Evolutionary conservation across 75 land plant genomes (phyloP).

Genomic region (Selaginella tamariscina): DNA sequence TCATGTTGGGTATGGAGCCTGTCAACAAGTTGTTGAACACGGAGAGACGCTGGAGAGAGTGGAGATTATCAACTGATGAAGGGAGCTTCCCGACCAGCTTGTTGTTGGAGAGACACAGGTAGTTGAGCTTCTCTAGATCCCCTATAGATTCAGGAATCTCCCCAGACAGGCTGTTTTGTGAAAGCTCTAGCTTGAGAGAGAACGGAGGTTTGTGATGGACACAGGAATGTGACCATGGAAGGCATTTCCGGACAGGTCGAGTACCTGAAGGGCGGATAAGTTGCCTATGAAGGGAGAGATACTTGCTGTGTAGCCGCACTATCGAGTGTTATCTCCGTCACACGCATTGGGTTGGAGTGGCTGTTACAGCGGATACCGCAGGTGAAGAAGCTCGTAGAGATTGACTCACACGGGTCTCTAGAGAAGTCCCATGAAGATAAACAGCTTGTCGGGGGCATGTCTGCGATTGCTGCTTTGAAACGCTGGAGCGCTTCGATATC

Average conservation of each 20-base stretch:
- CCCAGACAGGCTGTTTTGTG: not conserved
- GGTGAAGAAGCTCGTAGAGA: constrained; percentile 35
- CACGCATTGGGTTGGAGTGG: constrained; percentile 14
- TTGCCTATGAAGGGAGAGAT: constrained; percentile 32
- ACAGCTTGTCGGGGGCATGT: constrained; percentile 41
- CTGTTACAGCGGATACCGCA: constrained; percentile 59
- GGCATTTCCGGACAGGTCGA: not conserved
- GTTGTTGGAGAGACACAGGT: constrained; percentile 14
- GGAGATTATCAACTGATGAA: not conserved
- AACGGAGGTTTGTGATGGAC: not conserved
- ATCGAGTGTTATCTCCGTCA: constrained; percentile 54
- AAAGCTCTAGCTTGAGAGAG: not conserved
- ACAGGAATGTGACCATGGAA: not conserved
- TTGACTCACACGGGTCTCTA: constrained; percentile 51
- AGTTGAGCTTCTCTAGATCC: not conserved
- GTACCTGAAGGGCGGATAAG: constrained; percentile 27
- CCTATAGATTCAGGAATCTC: constrained; percentile 6
- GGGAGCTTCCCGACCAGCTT: not conserved
- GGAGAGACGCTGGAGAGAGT: not conserved
- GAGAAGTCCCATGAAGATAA: constrained; percentile 62
- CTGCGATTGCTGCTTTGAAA: constrained; percentile 32
- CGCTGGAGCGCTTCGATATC: constrained; percentile 42
- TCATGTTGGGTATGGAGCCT: not conserved
- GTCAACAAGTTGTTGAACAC: not conserved
- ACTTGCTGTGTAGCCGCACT: constrained; percentile 35